Conservation (phyloP, 177 flowering plant genomes). For the Vitis hybrid region DNA sequence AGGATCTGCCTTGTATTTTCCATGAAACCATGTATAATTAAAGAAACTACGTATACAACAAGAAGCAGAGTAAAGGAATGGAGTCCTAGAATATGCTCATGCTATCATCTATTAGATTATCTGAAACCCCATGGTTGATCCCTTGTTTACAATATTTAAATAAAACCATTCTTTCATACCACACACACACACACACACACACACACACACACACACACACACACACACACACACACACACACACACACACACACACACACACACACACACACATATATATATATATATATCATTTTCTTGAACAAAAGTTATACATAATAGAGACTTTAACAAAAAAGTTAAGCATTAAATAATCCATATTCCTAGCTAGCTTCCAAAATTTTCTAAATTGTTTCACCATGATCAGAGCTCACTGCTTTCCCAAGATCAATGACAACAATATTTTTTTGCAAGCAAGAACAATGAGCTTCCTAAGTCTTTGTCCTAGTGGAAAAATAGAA, state of each 20-base stretch:
- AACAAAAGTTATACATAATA: no score
- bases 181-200: no score
- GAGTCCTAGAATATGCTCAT: slow-evolving; percentile 25
- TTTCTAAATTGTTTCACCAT: slow-evolving; percentile 18
- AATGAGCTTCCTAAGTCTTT: slow-evolving; percentile 27
- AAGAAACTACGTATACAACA: no score
- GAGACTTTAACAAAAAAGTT: not conserved
- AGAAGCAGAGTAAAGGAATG: no score
- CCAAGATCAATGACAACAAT: slow-evolving; percentile 45
- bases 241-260: no score
- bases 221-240: no score
- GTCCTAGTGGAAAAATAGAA: slow-evolving; percentile 27
- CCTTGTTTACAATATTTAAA: slow-evolving; percentile 21
- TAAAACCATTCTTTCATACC: no score
- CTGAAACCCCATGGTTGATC: slow-evolving; percentile 45
- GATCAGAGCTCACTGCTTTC: slow-evolving; percentile 9
- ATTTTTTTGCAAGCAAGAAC: slow-evolving; percentile 9
- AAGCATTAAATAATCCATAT: slow-evolving; percentile 30
- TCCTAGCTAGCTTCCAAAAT: slow-evolving; percentile 40
- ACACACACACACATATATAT: no score
- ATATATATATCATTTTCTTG: no score
- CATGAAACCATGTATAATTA: no score
- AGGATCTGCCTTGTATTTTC: no score
- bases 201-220: no score
- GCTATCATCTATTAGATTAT: slow-evolving; percentile 22